A percentile compares a stretch with the other conserved stretches of the same genome.
phyloP scores from a whole-genome alignment of 768 basidiomycete species.

The Dentipellis fragilis region DNA sequence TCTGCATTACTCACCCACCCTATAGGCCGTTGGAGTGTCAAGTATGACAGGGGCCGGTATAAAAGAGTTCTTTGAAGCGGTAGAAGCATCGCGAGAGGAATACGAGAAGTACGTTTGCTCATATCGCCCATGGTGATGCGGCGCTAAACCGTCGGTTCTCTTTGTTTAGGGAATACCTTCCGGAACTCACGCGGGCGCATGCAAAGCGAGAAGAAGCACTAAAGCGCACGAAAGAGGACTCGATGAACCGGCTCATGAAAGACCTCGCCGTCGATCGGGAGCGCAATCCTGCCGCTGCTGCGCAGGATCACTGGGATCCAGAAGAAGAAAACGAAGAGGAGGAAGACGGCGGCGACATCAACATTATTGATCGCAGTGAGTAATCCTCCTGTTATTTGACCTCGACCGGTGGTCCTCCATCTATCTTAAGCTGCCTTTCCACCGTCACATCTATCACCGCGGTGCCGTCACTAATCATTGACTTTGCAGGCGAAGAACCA shows the following conservation, averaged over 20 bases:
- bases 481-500: slow-evolving; percentile 46
- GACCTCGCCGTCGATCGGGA: slow-evolving; percentile 71
- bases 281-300: slow-evolving; percentile 46
- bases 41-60: slow-evolving; percentile 95
- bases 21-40: slow-evolving; percentile 88
- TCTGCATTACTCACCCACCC: too few species aligned
- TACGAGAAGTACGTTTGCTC: slow-evolving; percentile 64
- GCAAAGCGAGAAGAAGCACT: slow-evolving; percentile 54
- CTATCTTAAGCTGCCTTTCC: neutral
- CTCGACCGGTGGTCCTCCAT: neutral
- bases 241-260: slow-evolving; percentile 65
- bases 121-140: neutral
- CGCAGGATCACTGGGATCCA: slow-evolving; percentile 54
- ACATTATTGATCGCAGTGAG: slow-evolving; percentile 68
- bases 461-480: slow-evolving; percentile 9
- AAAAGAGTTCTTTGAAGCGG: slow-evolving; percentile 83
- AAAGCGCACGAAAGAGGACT: slow-evolving; percentile 61
- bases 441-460: slow-evolving; percentile 1
- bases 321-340: slow-evolving; percentile 47
- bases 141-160: neutral
- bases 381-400: slow-evolving; percentile 7
- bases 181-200: slow-evolving; percentile 72
- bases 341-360: slow-evolving; percentile 28
- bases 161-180: slow-evolving; percentile 71
- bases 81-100: slow-evolving; percentile 78